Evolutionary conservation across 2,329 filamentous ascomycete species (phyloP), one percentile per base, ranked within the genome.

Genomic region (Sporothrix schenckii): DNA sequence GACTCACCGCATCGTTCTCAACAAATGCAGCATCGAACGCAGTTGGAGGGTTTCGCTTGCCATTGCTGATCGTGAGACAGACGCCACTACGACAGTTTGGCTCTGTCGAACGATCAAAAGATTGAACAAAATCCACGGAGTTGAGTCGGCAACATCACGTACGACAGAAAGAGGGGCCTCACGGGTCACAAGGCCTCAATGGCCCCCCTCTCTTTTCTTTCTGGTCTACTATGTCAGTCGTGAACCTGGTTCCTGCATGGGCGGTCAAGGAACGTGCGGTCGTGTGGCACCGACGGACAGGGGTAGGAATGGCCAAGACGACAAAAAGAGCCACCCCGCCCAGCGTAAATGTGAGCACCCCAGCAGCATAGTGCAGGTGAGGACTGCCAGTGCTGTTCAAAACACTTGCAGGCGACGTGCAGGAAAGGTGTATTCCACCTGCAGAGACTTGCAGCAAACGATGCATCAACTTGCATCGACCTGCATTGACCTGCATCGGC

Each of bases 201-300:
- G 13, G 19, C 9, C 7, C n/a, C 16, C 44, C 24, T 39, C 41
- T 24, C 58, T 16, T 13, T 44, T 4, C n/a, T 27, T 30, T 34
- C 34, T 34, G 34, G 34, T 34, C 30, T 34, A 34, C 34, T 7
- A 6, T 4, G 30, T 34, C 7, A 34, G 34, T 34, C 34, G 34
- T 50, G 41, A 49, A 60, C 66, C 54, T 68, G 54, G 66, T 69
- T 69, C 66, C 66, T 69, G 66, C 66, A 69, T 69, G 58, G 39
- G 53, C 16, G 47, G 47, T 14, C 44, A 52, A 34, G 63, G 47
- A 58, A 21, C 54, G 30, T 39, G 44, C 24, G 60, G 4, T 34
- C 6, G 34, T 34, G 34, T 34, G 60, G 16, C 24, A 50, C 34
- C 7, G 61, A 50, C 41, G 27, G 63, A 34, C 63, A 53, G 27